phyloP scores from a whole-genome alignment of 306 rosid species.

The Luffa acutangula region DNA sequence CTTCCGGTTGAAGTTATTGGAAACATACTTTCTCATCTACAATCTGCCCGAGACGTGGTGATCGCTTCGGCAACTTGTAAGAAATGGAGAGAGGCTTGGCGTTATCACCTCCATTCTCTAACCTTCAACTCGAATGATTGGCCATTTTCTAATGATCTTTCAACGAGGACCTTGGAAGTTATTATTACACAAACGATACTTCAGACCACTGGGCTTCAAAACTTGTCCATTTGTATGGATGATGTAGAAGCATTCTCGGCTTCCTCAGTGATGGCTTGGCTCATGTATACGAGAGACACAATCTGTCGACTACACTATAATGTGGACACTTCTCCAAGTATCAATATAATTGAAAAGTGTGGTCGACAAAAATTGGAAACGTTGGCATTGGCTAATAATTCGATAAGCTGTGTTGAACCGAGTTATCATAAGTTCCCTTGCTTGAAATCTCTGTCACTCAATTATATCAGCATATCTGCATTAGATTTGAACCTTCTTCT shows the following conservation, averaged over 20 bases:
- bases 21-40: conserved; percentile 53
- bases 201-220: conserved; percentile 54
- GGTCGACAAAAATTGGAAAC: conserved; percentile 57
- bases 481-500: conserved; percentile 62
- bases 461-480: conserved; percentile 46
- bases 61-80: conserved; percentile 60
- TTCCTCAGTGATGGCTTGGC: conserved; percentile 68
- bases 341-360: conserved; percentile 52
- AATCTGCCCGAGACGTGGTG: conserved; percentile 56
- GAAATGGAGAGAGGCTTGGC: conserved; percentile 59
- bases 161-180: conserved; percentile 44
- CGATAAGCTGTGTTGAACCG: conserved; percentile 59
- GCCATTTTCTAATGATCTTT: conserved; percentile 33
- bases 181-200: conserved; percentile 69
- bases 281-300: conserved; percentile 61
- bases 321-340: conserved; percentile 45
- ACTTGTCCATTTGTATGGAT: conserved; percentile 56
- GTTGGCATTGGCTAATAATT: conserved; percentile 44
- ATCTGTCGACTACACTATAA: conserved; percentile 40
- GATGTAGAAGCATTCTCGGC: conserved; percentile 56
- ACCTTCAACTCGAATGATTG: conserved; percentile 64
- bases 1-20: conserved; percentile 83
- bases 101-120: conserved; percentile 51
- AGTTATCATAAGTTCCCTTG: conserved; percentile 58
- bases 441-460: conserved; percentile 55